These are phyloP conservation scores for Cyamopsis tetragonoloba DNA, from an alignment of 306 rosid genomes.

Conservation along the genomic window DNA sequence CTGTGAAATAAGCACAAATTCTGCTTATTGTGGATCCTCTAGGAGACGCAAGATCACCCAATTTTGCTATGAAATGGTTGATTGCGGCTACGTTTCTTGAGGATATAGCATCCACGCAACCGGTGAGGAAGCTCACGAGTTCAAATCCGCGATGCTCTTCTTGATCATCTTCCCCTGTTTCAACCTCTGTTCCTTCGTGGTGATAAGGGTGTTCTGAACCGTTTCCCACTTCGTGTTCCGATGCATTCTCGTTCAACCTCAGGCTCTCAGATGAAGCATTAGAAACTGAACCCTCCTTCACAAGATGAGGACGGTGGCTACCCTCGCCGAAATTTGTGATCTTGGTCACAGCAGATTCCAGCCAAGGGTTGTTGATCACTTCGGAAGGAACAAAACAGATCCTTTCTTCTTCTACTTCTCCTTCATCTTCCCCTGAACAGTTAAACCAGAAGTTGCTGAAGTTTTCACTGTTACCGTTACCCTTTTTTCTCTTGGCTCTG, in stretches of 20 bases:
- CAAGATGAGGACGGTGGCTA: slow-evolving; percentile 36
- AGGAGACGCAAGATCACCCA: slow-evolving; percentile 89
- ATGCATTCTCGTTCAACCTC: slow-evolving; percentile 50
- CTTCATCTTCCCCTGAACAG: slow-evolving; percentile 58
- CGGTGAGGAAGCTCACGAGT: slow-evolving; percentile 63
- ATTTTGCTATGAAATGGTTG: slow-evolving; percentile 61
- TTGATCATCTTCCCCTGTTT: slow-evolving; percentile 50
- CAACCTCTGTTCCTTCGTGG: slow-evolving; percentile 43
- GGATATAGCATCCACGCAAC: slow-evolving; percentile 84
- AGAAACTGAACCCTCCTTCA: slow-evolving; percentile 52
- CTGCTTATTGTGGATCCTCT: slow-evolving; percentile 63
- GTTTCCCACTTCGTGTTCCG: slow-evolving; percentile 65
- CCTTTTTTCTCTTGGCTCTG: slow-evolving; percentile 76
- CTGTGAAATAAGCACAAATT: slow-evolving; percentile 70
- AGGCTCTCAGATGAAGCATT: slow-evolving; percentile 65
- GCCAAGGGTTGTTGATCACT: slow-evolving; percentile 59
- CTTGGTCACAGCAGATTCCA: slow-evolving; percentile 59
- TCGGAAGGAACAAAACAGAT: slow-evolving; percentile 68
- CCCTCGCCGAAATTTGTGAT: slow-evolving; percentile 65
- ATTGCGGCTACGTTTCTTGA: slow-evolving; percentile 58
- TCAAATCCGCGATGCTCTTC: slow-evolving; percentile 66
- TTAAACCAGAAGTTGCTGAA: slow-evolving; percentile 12
- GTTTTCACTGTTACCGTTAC: neutral
- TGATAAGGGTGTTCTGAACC: slow-evolving; percentile 59
- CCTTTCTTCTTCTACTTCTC: slow-evolving; percentile 61